A percentile compares a stretch with the other conserved stretches of the same genome.
Evolutionary conservation across 106 monocot species (phyloP).

Genomic region (Phalaenopsis equestris): DNA sequence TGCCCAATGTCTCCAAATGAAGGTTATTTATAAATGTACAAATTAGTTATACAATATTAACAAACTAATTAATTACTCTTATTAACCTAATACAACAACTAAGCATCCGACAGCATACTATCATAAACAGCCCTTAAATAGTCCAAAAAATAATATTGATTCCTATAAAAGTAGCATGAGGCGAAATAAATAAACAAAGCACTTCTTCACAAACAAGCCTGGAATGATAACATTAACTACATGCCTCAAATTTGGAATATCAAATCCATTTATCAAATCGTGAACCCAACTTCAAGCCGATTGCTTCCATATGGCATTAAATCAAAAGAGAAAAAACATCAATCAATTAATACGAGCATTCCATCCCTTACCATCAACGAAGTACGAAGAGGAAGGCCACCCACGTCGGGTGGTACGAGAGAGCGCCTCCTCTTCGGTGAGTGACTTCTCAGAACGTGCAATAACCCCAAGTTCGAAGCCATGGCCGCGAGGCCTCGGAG

Average conservation of each 20-base stretch:
- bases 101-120: too few relatives aligned
- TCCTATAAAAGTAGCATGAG: too few relatives aligned
- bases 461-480: conserved; percentile 23
- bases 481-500: conserved; percentile 16
- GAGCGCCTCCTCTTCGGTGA: conserved; percentile 30
- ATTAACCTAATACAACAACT: too few relatives aligned
- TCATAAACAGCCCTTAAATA: too few relatives aligned
- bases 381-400: conserved; percentile 33
- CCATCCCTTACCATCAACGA: conserved; percentile 19
- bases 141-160: too few relatives aligned
- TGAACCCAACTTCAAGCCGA: neutral
- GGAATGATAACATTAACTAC: neutral
- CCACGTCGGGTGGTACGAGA: conserved; percentile 17
- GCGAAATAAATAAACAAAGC: too few relatives aligned
- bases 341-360: neutral
- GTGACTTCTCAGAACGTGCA: conserved; percentile 11
- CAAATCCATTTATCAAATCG: neutral
- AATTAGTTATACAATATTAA: too few relatives aligned
- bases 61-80: too few relatives aligned
- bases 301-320: neutral
- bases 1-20: too few relatives aligned
- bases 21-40: too few relatives aligned
- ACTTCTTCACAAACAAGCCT: neutral
- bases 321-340: neutral
- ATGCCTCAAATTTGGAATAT: neutral